Evolutionary conservation across 169 alveolate species (phyloP).

Genomic region (Hepatocystis sp.): DNA sequence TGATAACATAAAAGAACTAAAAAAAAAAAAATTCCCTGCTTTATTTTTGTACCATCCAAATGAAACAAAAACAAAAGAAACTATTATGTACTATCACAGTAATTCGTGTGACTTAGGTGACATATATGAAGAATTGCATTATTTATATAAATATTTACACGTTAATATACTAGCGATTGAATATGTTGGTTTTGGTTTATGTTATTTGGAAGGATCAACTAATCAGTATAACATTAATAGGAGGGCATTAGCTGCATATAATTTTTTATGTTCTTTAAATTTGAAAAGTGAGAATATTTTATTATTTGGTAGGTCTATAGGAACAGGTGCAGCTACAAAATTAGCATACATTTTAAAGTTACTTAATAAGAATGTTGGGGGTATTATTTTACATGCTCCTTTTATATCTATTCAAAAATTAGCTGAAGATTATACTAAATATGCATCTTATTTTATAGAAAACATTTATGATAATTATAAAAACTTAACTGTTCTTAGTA

Average conservation of each 20-base stretch:
- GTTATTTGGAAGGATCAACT: constrained; percentile 75
- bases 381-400: constrained; percentile 90
- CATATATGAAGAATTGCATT: constrained; percentile 84
- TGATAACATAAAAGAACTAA: constrained; percentile 52
- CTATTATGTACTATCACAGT: constrained; percentile 74
- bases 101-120: constrained; percentile 91
- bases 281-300: constrained; percentile 81
- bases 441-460: constrained; percentile 65
- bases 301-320: constrained; percentile 89
- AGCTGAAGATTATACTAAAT: constrained; percentile 81
- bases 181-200: constrained; percentile 87
- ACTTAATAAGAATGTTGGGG: constrained; percentile 83
- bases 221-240: constrained; percentile 82
- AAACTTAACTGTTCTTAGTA: constrained; percentile 38
- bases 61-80: constrained; percentile 35
- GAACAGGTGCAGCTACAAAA: constrained; percentile 90
- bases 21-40: constrained; percentile 61
- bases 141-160: constrained; percentile 78
- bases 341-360: constrained; percentile 82
- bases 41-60: constrained; percentile 26
- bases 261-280: constrained; percentile 84
- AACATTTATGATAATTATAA: constrained; percentile 64
- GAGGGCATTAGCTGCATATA: constrained; percentile 87
- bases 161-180: constrained; percentile 87
- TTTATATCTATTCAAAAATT: constrained; percentile 86